Evolutionary conservation across 73 alveolate species (phyloP), one percentile per base, ranked within the genome.

Genomic region (Effrenium voratum): DNA sequence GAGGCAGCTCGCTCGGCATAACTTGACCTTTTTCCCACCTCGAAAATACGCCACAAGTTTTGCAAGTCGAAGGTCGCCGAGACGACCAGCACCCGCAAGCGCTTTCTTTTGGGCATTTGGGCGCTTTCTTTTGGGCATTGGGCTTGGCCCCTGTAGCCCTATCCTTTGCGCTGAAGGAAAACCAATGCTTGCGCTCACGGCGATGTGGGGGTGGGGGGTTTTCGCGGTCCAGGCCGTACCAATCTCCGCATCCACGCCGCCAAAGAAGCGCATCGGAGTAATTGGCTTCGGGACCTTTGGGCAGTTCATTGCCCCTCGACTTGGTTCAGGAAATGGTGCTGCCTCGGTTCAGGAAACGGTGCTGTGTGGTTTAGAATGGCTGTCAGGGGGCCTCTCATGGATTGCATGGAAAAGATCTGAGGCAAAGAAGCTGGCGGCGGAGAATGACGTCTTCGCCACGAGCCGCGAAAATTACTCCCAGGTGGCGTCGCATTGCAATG

Each of bases 231-330:
- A 75, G 90, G 90, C 92, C 6, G 4, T 82, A 34, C 92, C 92
- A 19, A 32, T 90, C 47, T 52, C 38, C 32, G 88, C 97, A 19
- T 75, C 97, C 97, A 68, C 75, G 59, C 88, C 82, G 87, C 97
- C 97, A 60, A 90, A 90, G 87, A 90, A 90, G 52, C 86, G 97
- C 28, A 34, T 90, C 26, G 97, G 97, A 47, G 97, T 90, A 40
- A n/a, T 90, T 86, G 97, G 97, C 86, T 90, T 90, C 49, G 97
- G 97, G 16, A 90, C 97, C 43, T 90, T 90, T 76, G 97, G 97
- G 40, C 97, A 90, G 43, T 90, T 90, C 57, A 90, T 90, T 16
- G 97, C 87, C 38, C 26, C 97, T 55, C 15, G 73, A 41, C 83
- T 0, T 6, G 45, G 6, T 72, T 30, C 47, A 19, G 82, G 32